Percentiles rank a stretch among this genome's conserved stretches.
Conservation (phyloP, 352 stramenopile genomes). For the Globisporangium sylvaticum region DNA sequence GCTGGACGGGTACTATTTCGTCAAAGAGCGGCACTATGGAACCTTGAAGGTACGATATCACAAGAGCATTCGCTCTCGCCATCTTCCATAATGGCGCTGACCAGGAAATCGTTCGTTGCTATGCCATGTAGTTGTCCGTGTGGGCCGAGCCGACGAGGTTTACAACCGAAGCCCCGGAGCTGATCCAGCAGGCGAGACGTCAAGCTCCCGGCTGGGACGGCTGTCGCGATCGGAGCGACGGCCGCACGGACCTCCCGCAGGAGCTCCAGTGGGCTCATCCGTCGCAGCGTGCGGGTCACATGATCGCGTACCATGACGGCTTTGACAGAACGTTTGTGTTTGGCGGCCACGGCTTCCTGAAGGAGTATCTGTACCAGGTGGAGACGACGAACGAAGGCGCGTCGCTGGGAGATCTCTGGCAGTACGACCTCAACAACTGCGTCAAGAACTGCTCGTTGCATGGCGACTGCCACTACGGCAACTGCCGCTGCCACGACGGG, state of each 20-base stretch:
- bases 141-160: constrained; percentile 88
- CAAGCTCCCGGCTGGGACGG: constrained; percentile 94
- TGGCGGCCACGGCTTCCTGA: constrained; percentile 79
- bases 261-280: constrained; percentile 84
- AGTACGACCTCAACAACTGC: constrained; percentile 88
- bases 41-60: constrained; percentile 44
- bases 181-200: constrained; percentile 87
- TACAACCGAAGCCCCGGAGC: constrained; percentile 48
- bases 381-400: constrained; percentile 44
- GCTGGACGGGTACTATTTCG: constrained; percentile 57
- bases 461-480: constrained; percentile 89
- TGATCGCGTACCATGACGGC: constrained; percentile 68
- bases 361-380: constrained; percentile 58
- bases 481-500: constrained; percentile 91
- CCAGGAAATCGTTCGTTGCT: neutral
- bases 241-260: constrained; percentile 44
- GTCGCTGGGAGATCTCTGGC: constrained; percentile 88
- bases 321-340: constrained; percentile 86
- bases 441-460: constrained; percentile 92
- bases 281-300: constrained; percentile 82
- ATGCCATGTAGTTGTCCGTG: constrained; percentile 65
- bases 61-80: no score
- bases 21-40: constrained; percentile 70
- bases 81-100: no score
- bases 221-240: constrained; percentile 88